phyloP scores from a whole-genome alignment of 257 asterid genomes.

The Catharanthus roseus region DNA sequence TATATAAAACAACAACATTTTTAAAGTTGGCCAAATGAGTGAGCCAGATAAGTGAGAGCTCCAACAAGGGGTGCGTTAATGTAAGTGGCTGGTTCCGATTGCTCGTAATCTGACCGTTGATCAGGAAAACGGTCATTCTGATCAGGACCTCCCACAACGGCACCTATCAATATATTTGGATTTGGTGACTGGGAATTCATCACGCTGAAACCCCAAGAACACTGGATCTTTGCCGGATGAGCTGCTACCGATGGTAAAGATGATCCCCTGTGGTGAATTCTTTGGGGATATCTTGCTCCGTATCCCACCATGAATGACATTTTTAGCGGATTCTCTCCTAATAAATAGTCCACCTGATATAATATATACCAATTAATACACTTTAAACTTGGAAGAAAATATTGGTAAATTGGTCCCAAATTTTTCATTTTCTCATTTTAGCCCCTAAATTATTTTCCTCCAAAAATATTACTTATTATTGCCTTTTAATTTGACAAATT shows the following conservation, averaged over 20 bases:
- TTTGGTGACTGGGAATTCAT: slow-evolving; percentile 62
- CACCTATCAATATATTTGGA: slow-evolving; percentile 71
- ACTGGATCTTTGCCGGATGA: slow-evolving; percentile 74
- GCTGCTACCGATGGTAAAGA: slow-evolving; percentile 63
- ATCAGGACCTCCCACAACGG: slow-evolving; percentile 93
- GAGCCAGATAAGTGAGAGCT: slow-evolving; percentile 75
- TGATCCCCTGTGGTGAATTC: slow-evolving; percentile 97
- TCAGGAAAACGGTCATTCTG: slow-evolving; percentile 76
- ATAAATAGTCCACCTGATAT: slow-evolving; percentile 73
- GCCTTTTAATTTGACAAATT: no score
- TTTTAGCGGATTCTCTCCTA: slow-evolving; percentile 78
- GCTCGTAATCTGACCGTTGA: slow-evolving; percentile 80
- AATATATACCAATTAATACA: neutral
- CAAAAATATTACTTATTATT: no score
- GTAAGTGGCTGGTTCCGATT: slow-evolving; percentile 94
- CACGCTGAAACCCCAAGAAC: slow-evolving; percentile 61
- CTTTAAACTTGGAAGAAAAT: neutral
- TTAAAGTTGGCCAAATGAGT: slow-evolving; percentile 87
- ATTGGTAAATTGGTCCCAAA: no score
- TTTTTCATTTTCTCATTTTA: no score
- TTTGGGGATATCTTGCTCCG: slow-evolving; percentile 63
- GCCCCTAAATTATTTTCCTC: no score
- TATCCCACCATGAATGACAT: slow-evolving; percentile 99
- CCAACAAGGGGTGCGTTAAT: slow-evolving; percentile 96
- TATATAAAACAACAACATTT: no score